These are phyloP conservation scores for Ogataea degrootiae DNA, from an alignment of 805 yeast species.

Conservation along the genomic window DNA sequence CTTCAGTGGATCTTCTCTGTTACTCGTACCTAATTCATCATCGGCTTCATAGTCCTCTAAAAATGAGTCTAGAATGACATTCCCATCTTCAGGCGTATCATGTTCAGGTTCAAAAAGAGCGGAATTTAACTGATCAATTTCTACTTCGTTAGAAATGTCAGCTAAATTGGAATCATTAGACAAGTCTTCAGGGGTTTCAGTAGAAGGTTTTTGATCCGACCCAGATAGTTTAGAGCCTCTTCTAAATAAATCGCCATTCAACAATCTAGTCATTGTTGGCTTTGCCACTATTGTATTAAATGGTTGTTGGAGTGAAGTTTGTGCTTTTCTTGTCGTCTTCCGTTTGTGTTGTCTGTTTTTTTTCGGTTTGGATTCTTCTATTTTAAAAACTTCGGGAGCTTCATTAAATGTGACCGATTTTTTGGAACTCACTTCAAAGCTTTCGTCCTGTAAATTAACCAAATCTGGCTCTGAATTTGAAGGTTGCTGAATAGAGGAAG, in stretches of 20 bases:
- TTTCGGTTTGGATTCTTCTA: background rate
- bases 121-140: constrained; percentile 4
- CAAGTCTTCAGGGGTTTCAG: background rate
- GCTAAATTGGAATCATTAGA: background rate
- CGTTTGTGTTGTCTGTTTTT: background rate
- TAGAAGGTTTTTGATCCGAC: background rate
- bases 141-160: background rate
- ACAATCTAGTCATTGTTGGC: too few species aligned
- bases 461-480: background rate
- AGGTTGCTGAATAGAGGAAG: background rate
- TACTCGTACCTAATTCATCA: background rate
- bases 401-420: constrained; percentile 18
- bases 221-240: background rate
- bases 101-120: constrained; percentile 21
- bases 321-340: background rate
- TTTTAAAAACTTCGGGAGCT: constrained; percentile 3
- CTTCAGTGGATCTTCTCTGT: background rate
- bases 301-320: too few species aligned
- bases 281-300: too few species aligned
- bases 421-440: constrained; percentile 7
- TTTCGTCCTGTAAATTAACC: background rate
- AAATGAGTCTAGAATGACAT: background rate
- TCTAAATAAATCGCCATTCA: too few species aligned
- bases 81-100: constrained; percentile 12
- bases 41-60: background rate